Evolutionary conservation across 108 stramenopile species (phyloP).

Genomic region (Epipyxis sp.): DNA sequence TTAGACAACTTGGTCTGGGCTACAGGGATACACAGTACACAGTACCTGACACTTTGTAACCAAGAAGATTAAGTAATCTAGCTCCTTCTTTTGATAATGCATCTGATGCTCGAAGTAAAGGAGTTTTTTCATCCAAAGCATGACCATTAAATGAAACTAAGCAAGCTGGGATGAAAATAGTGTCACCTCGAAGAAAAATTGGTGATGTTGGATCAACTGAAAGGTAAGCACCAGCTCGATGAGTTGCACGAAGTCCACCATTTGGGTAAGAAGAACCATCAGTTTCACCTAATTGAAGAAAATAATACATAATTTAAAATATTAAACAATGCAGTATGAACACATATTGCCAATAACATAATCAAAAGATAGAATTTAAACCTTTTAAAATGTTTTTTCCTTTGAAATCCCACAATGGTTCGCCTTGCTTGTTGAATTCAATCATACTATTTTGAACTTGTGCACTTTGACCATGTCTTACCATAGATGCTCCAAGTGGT

Average conservation of each 20-base stretch:
- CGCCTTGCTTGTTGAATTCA: slow-evolving; percentile 73
- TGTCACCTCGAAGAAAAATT: slow-evolving; percentile 84
- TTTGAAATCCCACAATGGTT: slow-evolving; percentile 81
- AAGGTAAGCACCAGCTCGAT: slow-evolving; percentile 83
- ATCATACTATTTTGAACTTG: slow-evolving; percentile 93
- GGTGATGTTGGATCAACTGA: slow-evolving; percentile 80
- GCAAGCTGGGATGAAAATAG: slow-evolving; percentile 80
- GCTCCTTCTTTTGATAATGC: slow-evolving; percentile 75
- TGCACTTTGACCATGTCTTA: slow-evolving; percentile 82
- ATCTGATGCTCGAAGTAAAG: slow-evolving; percentile 78
- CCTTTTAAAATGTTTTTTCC: slow-evolving; percentile 83
- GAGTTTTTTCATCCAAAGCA: slow-evolving; percentile 94
- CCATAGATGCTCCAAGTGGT: slow-evolving; percentile 79
- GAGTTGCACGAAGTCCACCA: slow-evolving; percentile 89
- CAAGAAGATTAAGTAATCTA: slow-evolving; percentile 70
- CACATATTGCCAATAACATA: no score
- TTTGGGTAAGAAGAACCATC: slow-evolving; percentile 91
- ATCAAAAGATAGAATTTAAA: no score
- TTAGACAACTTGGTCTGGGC: no score
- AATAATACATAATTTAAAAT: no score
- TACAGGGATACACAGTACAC: no score
- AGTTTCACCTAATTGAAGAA: no score
- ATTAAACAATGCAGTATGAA: no score
- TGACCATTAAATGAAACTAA: slow-evolving; percentile 86
- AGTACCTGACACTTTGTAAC: slow-evolving; percentile 55